These are phyloP conservation scores for Epichloe sp. DNA, from an alignment of 2,329 filamentous ascomycete genomes.

Conservation along the genomic window DNA sequence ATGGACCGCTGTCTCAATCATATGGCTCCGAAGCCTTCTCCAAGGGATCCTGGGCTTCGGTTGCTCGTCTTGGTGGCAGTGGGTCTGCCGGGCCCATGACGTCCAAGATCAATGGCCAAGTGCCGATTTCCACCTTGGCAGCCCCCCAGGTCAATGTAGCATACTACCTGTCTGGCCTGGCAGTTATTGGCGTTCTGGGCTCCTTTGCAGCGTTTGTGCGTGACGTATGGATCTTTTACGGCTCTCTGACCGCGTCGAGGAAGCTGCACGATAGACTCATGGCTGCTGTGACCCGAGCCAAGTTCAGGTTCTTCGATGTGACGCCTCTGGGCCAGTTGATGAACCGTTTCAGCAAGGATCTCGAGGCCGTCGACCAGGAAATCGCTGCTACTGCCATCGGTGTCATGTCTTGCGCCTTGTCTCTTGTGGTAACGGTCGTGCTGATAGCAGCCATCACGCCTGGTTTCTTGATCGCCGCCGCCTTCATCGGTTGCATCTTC, in stretches of 20 bases:
- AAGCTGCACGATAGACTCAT: slow-evolving; percentile 72
- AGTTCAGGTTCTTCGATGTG: slow-evolving; percentile 95
- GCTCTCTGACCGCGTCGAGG: slow-evolving; percentile 77
- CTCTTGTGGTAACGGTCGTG: slow-evolving; percentile 70
- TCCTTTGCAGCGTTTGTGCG: slow-evolving; percentile 70
- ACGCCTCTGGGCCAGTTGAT: slow-evolving; percentile 93
- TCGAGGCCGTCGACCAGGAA: slow-evolving; percentile 91
- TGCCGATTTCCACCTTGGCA: slow-evolving; percentile 12
- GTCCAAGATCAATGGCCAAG: slow-evolving; percentile 7
- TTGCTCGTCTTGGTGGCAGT: slow-evolving; percentile 18
- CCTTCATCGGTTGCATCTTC: slow-evolving; percentile 77
- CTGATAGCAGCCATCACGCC: slow-evolving; percentile 85
- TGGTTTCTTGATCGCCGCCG: slow-evolving; percentile 72
- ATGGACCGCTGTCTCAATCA: slow-evolving; percentile 11
- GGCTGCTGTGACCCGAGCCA: slow-evolving; percentile 67
- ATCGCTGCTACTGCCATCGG: slow-evolving; percentile 83
- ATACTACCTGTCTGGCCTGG: slow-evolving; percentile 79
- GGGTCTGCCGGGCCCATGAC: slow-evolving; percentile 12
- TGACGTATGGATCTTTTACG: slow-evolving; percentile 77
- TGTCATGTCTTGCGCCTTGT: slow-evolving; percentile 50
- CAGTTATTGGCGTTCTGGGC: slow-evolving; percentile 62
- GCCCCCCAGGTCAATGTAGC: slow-evolving; percentile 57
- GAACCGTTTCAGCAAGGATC: slow-evolving; percentile 97
- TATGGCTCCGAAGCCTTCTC: slow-evolving; percentile 16
- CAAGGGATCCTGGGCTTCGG: slow-evolving; percentile 22